phyloP scores from a whole-genome alignment of 441 rosid genomes.

The Dalechampia spathulata region DNA sequence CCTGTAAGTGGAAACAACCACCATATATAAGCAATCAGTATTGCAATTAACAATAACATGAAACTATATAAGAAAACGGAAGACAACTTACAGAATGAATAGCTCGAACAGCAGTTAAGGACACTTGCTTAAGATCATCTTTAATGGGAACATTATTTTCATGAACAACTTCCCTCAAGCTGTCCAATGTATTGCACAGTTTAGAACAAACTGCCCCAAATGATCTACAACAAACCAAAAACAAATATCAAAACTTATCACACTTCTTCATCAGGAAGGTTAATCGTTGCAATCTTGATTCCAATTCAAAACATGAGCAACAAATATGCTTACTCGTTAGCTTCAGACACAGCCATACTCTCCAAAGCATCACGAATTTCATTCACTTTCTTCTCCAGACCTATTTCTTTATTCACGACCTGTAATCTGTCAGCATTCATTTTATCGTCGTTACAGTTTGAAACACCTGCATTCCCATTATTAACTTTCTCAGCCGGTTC shows the following conservation, averaged over 20 bases:
- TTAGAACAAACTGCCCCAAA: slow-evolving; percentile 53
- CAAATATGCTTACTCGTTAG: slow-evolving; percentile 58
- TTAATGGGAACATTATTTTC: slow-evolving; percentile 32
- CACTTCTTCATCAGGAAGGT: slow-evolving; percentile 13
- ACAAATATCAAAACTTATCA: too few species aligned
- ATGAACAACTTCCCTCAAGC: slow-evolving; percentile 40
- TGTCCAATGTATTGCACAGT: slow-evolving; percentile 52
- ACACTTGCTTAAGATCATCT: slow-evolving; percentile 40
- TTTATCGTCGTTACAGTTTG: slow-evolving; percentile 15
- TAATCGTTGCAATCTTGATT: slow-evolving; percentile 10
- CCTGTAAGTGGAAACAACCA: slow-evolving; percentile 40
- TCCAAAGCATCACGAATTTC: slow-evolving; percentile 47
- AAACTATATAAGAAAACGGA: neutral
- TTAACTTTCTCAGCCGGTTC: slow-evolving; percentile 26
- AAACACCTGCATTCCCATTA: slow-evolving; percentile 18
- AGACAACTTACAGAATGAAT: slow-evolving; percentile 48
- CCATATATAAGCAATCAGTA: slow-evolving; percentile 10
- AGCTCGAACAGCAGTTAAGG: slow-evolving; percentile 45
- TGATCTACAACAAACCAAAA: slow-evolving; percentile 49
- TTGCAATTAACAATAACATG: neutral
- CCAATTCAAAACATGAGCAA: slow-evolving; percentile 8
- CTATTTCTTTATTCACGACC: slow-evolving; percentile 21
- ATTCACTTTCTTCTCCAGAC: slow-evolving; percentile 32
- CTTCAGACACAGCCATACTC: slow-evolving; percentile 43
- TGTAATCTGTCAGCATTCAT: slow-evolving; percentile 19